phyloP scores from a whole-genome alignment of 2,329 filamentous ascomycete species.

The Hymenoscyphus occultus region DNA sequence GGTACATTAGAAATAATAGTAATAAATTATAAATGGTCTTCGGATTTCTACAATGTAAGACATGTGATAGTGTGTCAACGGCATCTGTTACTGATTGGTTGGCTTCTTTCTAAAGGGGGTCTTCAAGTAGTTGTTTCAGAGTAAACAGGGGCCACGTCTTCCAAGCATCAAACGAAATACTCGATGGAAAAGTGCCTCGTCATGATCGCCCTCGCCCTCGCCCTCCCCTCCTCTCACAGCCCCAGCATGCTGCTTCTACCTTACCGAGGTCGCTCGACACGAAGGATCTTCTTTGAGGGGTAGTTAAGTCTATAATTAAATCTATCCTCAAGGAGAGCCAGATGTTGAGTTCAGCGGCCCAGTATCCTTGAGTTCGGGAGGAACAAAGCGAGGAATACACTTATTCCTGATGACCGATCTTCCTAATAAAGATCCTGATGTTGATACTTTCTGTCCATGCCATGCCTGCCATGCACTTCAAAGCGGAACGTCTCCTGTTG shows the following conservation, averaged over 20 bases:
- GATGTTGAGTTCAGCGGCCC: background rate
- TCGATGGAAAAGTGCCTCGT: background rate
- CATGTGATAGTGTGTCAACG: too few relatives aligned
- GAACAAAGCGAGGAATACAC: background rate
- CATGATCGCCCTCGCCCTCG: background rate
- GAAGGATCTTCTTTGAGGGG: background rate
- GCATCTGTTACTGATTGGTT: too few relatives aligned
- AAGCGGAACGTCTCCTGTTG: background rate
- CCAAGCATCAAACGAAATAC: background rate
- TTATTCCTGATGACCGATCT: background rate
- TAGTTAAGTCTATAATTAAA: background rate
- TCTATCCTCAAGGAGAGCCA: background rate
- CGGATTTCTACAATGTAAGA: too few relatives aligned
- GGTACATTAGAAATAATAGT: too few relatives aligned
- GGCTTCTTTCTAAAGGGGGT: too few relatives aligned
- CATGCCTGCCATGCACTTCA: background rate
- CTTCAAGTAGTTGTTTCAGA: background rate
- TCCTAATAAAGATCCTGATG: background rate
- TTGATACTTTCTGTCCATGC: background rate
- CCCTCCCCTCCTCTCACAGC: too few relatives aligned
- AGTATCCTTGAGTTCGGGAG: too few relatives aligned
- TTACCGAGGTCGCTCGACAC: background rate
- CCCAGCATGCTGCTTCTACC: background rate
- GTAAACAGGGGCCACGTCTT: background rate
- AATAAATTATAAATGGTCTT: too few relatives aligned